Evolutionary conservation across 2,329 filamentous ascomycete genomes (phyloP).

Genomic region (Polytolypa hystricis): DNA sequence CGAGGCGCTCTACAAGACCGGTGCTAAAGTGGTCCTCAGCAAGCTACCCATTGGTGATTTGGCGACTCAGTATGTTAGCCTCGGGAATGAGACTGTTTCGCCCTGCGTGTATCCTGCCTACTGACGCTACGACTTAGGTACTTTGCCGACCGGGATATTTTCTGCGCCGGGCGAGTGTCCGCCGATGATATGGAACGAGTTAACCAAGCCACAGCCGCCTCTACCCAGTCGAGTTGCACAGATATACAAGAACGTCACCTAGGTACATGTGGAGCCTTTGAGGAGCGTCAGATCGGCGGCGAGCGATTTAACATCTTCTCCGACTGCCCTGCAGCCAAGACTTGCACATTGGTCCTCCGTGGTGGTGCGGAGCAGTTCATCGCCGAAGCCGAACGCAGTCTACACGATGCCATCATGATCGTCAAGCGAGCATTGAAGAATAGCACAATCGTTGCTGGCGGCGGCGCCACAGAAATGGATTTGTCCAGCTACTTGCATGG

Average conservation of each 20-base stretch:
- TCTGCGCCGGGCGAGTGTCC: constrained; percentile 90
- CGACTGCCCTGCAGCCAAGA: constrained; percentile 89
- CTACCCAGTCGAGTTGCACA: constrained; percentile 88
- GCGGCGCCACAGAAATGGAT: constrained; percentile 94
- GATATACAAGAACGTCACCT: constrained; percentile 85
- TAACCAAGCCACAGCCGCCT: constrained; percentile 85
- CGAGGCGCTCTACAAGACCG: constrained; percentile 84
- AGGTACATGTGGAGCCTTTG: constrained; percentile 79
- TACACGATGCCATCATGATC: constrained; percentile 99
- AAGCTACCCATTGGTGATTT: constrained; percentile 96
- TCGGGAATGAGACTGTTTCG: not conserved
- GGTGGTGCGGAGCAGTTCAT: constrained; percentile 99
- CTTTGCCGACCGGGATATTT: constrained; percentile 95
- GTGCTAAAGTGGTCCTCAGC: constrained; percentile 92
- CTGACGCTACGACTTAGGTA: constrained; percentile 37
- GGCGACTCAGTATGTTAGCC: constrained; percentile 61
- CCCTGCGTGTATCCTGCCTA: not conserved
- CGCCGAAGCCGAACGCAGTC: constrained; percentile 90
- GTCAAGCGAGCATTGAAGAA: constrained; percentile 97
- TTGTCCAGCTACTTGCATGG: constrained; percentile 84
- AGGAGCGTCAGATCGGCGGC: constrained; percentile 93
- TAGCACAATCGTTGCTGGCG: constrained; percentile 85
- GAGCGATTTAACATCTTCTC: constrained; percentile 99
- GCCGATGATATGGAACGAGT: constrained; percentile 92
- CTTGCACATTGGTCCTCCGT: constrained; percentile 87